Percentiles rank a stretch among this genome's conserved stretches.
phyloP scores from a whole-genome alignment of 768 basidiomycete species.

The Suillus fuscotomentosus region DNA sequence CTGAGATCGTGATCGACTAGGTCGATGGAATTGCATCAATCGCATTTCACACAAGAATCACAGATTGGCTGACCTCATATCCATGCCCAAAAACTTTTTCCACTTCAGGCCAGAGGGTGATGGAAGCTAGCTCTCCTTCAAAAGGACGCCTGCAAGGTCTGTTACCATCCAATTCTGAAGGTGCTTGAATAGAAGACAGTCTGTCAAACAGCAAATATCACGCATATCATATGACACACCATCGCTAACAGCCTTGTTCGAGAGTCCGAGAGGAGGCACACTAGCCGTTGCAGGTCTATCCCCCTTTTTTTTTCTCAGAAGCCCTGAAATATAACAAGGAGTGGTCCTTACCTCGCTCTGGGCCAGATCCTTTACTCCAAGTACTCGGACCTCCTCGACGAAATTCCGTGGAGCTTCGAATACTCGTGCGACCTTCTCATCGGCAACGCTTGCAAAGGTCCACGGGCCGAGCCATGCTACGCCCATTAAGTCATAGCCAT shows the following conservation, averaged over 20 bases:
- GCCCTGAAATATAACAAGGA: not conserved
- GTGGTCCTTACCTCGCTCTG: conserved; percentile 46
- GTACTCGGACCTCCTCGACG: conserved; percentile 55
- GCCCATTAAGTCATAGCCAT: conserved; percentile 91
- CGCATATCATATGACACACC: conserved; percentile 37
- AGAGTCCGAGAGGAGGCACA: conserved; percentile 91
- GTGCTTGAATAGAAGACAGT: conserved; percentile 11
- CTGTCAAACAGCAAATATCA: not conserved
- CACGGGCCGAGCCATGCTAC: conserved; percentile 73
- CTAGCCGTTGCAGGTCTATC: conserved; percentile 75
- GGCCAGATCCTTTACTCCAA: conserved; percentile 46
- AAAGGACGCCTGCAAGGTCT: conserved; percentile 54
- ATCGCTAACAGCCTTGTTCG: conserved; percentile 86
- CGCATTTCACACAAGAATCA: not conserved
- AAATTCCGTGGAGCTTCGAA: conserved; percentile 91
- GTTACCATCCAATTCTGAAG: conserved; percentile 16
- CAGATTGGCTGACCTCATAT: conserved; percentile 69
- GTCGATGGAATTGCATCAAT: conserved; percentile 1
- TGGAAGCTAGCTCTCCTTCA: conserved; percentile 85
- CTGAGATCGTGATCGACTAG: conserved; percentile 78
- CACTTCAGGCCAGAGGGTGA: conserved; percentile 93
- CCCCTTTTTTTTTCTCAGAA: conserved; percentile 37
- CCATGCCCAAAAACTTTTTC: conserved; percentile 99
- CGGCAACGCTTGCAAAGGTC: conserved; percentile 87
- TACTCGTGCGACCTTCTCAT: conserved; percentile 93